A percentile compares a stretch with the other conserved stretches of the same genome.
phyloP scores from a whole-genome alignment of 257 asterid genomes.

The Lithospermum erythrorhizon region DNA sequence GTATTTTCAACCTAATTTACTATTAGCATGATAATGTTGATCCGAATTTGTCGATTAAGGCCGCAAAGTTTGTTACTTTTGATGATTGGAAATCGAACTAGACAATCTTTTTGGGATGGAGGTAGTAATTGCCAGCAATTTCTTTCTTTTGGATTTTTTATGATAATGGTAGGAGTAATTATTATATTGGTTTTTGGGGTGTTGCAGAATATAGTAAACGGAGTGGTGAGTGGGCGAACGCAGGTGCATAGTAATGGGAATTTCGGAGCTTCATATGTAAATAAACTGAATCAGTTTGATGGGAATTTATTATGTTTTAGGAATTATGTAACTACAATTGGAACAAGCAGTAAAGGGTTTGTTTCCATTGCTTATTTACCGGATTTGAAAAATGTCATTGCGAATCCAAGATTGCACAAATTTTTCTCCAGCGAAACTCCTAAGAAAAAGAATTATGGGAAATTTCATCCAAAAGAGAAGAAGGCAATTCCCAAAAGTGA shows the following conservation, averaged over 20 bases:
- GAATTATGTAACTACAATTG: constrained; percentile 46
- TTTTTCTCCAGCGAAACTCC: constrained; percentile 57
- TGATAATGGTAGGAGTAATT: neutral
- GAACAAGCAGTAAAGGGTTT: constrained; percentile 18
- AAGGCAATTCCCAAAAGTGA: constrained; percentile 42
- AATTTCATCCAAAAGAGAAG: constrained; percentile 43
- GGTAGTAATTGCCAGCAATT: too few relatives aligned
- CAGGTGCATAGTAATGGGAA: constrained; percentile 20
- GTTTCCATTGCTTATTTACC: constrained; percentile 23
- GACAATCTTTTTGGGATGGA: too few relatives aligned
- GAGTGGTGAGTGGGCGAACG: constrained; percentile 27
- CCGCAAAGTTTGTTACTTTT: too few relatives aligned
- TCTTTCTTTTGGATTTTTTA: neutral
- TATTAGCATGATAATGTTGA: too few relatives aligned
- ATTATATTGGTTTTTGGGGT: constrained; percentile 1
- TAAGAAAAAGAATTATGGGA: constrained; percentile 62
- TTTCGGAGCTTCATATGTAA: constrained; percentile 22
- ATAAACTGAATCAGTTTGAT: constrained; percentile 23
- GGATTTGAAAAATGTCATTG: constrained; percentile 30
- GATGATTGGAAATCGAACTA: too few relatives aligned
- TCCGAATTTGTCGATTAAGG: too few relatives aligned
- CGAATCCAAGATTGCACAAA: constrained; percentile 32
- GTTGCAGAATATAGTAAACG: constrained; percentile 51
- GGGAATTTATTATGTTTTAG: constrained; percentile 49
- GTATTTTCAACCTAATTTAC: too few relatives aligned